Base-by-base conservation (phyloP, 176 grass and related monocot genomes). In the Microstegium vimineum region DNA sequence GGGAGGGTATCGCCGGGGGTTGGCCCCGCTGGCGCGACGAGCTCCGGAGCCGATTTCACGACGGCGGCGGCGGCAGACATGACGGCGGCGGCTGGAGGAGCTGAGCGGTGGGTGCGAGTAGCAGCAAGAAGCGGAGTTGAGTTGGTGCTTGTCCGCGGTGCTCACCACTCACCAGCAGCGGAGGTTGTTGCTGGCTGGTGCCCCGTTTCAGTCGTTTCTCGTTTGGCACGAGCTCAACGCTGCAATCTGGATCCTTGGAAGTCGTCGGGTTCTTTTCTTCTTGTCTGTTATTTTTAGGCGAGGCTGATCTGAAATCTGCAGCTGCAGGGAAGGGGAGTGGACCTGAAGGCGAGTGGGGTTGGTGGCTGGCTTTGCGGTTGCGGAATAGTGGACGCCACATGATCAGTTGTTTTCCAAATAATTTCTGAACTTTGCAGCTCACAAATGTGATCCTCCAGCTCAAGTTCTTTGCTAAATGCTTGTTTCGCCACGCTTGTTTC, bases 1-100 rank as follows among this genome's bases (percentile, higher is more conserved):
- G 81, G 86, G 28, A 94, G 91, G 12, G 37, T 65, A 61, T 69
- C 70, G 18, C 69, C 20, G 2, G 87, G 89, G 3, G 84, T 88
- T 33, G 81, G 52, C 0, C 63, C 80, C 57, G 28, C 32, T 1
- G 91, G 91, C 20, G 75, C 70, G 65, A 94, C 75, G 35, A 93
- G 89, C 36, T 36, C 41, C 8, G 91, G 67, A 1, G 78, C 41
- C 65, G 78, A 87, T 84, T 82, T 92, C 79, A 37, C 27, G 7
- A 97, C 78, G 38, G 80, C 23, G 52, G 57, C 28, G 59, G 70
- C 71, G 22, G 54, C 49, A 17, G 77, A 60, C 81, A 84, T 84
- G 77, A 37, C 73, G 54, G 61, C 47, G 63, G 56, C 69, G 63
- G 56, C n/a, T 74, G 69, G 52, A 56, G 46, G 38, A 33, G 31